Percentiles rank a stretch among this genome's conserved stretches.
phyloP scores from a whole-genome alignment of 495 filamentous ascomycete genomes.

The Talaromyces thailandensis region DNA sequence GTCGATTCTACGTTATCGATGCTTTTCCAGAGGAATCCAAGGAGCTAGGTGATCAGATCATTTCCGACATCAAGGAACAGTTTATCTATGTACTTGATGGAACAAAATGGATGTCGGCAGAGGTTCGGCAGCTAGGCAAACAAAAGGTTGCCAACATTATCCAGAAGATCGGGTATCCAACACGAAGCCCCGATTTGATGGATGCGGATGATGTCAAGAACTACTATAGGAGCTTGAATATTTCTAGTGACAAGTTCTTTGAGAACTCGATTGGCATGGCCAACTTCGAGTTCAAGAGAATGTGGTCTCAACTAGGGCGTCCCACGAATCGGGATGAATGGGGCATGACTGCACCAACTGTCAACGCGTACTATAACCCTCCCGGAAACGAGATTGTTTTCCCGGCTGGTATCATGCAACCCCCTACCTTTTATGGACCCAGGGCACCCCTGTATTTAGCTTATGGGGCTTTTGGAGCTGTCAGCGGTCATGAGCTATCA shows the following conservation, averaged over 20 bases:
- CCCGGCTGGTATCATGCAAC: conserved; percentile 66
- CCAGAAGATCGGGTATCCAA: conserved; percentile 69
- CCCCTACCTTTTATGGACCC: conserved; percentile 54
- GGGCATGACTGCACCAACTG: conserved; percentile 51
- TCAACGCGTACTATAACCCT: conserved; percentile 59
- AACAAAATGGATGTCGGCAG: conserved; percentile 61
- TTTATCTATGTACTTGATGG: conserved; percentile 51
- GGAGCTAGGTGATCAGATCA: conserved; percentile 57
- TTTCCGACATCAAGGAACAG: conserved; percentile 58
- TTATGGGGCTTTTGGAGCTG: conserved; percentile 63
- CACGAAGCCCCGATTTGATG: conserved; percentile 53
- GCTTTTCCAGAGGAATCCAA: conserved; percentile 57
- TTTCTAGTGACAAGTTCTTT: conserved; percentile 48
- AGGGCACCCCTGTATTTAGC: conserved; percentile 54
- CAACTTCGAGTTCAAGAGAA: conserved; percentile 32
- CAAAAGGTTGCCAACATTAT: conserved; percentile 63
- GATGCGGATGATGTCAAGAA: conserved; percentile 46
- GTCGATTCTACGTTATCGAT: conserved; percentile 59
- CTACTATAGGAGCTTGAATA: conserved; percentile 48
- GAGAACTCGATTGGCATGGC: conserved; percentile 47
- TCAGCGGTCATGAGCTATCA: conserved; percentile 65
- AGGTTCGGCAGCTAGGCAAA: conserved; percentile 51
- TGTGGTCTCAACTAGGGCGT: conserved; percentile 51
- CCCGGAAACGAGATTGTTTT: conserved; percentile 62
- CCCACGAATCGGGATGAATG: conserved; percentile 55